Percentiles rank a stretch among this genome's conserved stretches.
These are phyloP conservation scores for Vigna unguiculata DNA, from an alignment of 306 rosid species.

Conservation along the genomic window DNA sequence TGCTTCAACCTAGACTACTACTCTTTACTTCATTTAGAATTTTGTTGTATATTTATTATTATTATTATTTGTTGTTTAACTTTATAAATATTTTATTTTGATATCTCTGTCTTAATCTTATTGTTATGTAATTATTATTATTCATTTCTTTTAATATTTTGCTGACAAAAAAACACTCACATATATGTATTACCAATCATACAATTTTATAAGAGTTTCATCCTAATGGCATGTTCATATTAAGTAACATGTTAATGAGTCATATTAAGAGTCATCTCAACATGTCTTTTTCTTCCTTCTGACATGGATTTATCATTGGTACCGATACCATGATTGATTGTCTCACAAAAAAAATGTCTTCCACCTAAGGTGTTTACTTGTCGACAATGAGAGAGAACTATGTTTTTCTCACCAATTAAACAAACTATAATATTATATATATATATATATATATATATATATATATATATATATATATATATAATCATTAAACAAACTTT, in stretches of 20 bases:
- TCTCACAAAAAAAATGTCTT: background rate
- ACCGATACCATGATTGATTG: slow-evolving; percentile 4
- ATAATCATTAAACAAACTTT: background rate
- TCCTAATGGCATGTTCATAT: background rate
- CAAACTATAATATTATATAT: background rate
- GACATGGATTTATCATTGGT: background rate
- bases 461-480: background rate
- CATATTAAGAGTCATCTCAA: background rate
- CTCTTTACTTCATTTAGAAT: no score
- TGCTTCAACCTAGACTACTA: no score
- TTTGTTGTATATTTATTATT: no score
- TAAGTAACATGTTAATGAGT: background rate
- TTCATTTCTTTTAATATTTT: no score
- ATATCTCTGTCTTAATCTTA: no score
- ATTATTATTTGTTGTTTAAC: no score
- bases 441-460: no score
- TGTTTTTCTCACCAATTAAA: background rate
- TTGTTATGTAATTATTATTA: no score
- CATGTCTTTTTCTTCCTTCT: background rate
- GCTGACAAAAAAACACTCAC: no score
- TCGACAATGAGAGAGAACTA: background rate
- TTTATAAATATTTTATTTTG: no score
- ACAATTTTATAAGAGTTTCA: no score
- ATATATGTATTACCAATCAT: no score
- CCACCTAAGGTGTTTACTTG: background rate